Conservation (phyloP, 2,329 filamentous ascomycete genomes). For the Colletotrichum tropicale region DNA sequence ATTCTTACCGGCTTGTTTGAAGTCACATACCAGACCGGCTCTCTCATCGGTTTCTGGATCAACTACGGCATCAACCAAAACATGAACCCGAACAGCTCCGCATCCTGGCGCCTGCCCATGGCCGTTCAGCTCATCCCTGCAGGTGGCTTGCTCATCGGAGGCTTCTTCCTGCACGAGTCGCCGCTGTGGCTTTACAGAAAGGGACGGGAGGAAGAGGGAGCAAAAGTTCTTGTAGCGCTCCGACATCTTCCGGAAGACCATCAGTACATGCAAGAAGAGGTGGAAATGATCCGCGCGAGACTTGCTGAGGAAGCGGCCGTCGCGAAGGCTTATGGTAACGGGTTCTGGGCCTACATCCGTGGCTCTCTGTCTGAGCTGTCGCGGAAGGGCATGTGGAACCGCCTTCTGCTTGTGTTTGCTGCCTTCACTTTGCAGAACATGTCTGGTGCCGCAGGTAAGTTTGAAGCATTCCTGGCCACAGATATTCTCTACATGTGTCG, state of each 20-base stretch:
- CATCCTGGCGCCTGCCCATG: slow-evolving; percentile 54
- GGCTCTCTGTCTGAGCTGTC: slow-evolving; percentile 38
- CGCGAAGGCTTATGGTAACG: slow-evolving; percentile 34
- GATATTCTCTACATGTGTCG: neutral
- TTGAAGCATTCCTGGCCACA: neutral
- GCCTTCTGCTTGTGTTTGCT: slow-evolving; percentile 39
- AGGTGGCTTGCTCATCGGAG: slow-evolving; percentile 45
- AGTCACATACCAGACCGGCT: slow-evolving; percentile 59
- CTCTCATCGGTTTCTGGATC: slow-evolving; percentile 56
- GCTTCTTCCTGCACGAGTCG: slow-evolving; percentile 40
- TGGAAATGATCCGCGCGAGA: slow-evolving; percentile 47
- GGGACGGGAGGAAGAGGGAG: slow-evolving; percentile 23
- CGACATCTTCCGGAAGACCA: slow-evolving; percentile 47
- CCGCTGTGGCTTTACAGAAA: slow-evolving; percentile 26
- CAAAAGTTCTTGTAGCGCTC: slow-evolving; percentile 43
- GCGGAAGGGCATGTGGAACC: slow-evolving; percentile 44
- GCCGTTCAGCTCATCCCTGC: slow-evolving; percentile 51
- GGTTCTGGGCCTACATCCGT: slow-evolving; percentile 35
- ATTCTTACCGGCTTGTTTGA: slow-evolving; percentile 59
- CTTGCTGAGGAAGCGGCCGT: slow-evolving; percentile 37
- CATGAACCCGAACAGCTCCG: slow-evolving; percentile 33
- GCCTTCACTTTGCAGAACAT: slow-evolving; percentile 44
- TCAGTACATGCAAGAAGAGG: slow-evolving; percentile 49
- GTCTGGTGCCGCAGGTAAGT: slow-evolving; percentile 41
- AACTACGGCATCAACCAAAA: slow-evolving; percentile 48